Evolutionary conservation across 2,329 filamentous ascomycete species (phyloP), one percentile per base, ranked within the genome.

Genomic region (Gaeumannomyces tritici): DNA sequence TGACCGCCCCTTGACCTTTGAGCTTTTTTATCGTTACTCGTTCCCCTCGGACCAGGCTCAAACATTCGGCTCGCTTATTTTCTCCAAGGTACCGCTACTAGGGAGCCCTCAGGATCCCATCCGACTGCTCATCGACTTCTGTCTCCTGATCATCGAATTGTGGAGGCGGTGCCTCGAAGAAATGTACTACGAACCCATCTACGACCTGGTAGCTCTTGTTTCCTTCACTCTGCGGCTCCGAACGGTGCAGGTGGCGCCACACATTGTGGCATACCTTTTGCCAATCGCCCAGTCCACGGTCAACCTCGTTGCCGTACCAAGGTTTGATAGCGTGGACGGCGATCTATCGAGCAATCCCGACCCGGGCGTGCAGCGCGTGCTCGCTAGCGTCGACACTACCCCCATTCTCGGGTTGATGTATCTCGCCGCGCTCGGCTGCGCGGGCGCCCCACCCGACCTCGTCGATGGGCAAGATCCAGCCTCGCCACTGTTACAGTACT

Each of bases 81-180:
- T 90, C 61, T 85, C 89, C 65, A 82, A 82, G 57, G 74, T 93
- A n/a, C 83, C 87, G 0, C 71, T 78, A 7, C 79, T 86, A 65
- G 82, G 83, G 61, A 78, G 74, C 58, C 76, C 71, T 62, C 76
- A 70, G 61, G 79, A 76, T 64, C 83, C 76, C 59, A 78, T 75
- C 73, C 83, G 75, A 70, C 77, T 90, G 4, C 81, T 89, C 1
- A 76, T 87, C 12, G 83, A 86, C 64, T 86, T 92, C 66, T 85
- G 84, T 60, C 78, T 83, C 59, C 76, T 86, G 33, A 73, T 92
- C 26, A 79, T 90, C 60, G 78, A 81, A 21, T 72, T 93, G 18
- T 93, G 90, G 89, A 79, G 79, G 21, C 80, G 79, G 26, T 92
- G 89, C 70, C 74, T 87, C 8, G 76, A 82, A 13, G 89, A 93